Evolutionary conservation across 78 protist species (phyloP).

Genomic region (Dictyostelium firmibasis): DNA sequence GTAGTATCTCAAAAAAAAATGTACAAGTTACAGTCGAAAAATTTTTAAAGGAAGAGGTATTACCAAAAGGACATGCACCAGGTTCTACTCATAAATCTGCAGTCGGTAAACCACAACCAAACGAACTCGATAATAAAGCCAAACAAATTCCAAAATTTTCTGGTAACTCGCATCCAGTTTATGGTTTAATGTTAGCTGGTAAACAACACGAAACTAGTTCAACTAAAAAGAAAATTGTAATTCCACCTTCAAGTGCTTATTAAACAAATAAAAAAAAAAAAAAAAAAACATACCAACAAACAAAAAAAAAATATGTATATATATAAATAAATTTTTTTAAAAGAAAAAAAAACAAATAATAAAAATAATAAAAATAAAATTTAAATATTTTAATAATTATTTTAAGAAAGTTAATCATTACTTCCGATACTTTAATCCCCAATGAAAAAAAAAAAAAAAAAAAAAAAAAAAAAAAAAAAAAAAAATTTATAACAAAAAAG

Average conservation of each 20-base stretch:
- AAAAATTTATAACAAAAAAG: neutral
- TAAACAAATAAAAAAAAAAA: neutral
- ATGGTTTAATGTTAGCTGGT: conserved; percentile 44
- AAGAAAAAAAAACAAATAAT: neutral
- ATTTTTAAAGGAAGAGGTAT: conserved; percentile 37
- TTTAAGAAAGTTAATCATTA: too few species aligned
- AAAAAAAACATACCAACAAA: neutral
- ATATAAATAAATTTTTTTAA: neutral
- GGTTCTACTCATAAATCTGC: conserved; percentile 24
- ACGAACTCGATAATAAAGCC: conserved; percentile 33
- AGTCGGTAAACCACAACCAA: conserved; percentile 40
- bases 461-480: neutral
- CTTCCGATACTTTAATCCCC: too few species aligned
- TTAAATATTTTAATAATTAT: too few species aligned
- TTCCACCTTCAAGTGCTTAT: conserved; percentile 66
- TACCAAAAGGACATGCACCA: conserved; percentile 69
- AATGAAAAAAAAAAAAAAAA: neutral
- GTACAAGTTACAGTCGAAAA: conserved; percentile 19
- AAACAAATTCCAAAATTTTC: conserved; percentile 5
- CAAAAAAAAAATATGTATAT: neutral
- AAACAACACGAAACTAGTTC: conserved; percentile 34
- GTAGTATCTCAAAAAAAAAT: neutral
- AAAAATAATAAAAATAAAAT: neutral
- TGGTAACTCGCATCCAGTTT: conserved; percentile 63
- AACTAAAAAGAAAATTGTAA: conserved; percentile 70